These are phyloP conservation scores for Tilletia walkeri DNA, from an alignment of 1,284 basidiomycete genomes.

Conservation along the genomic window DNA sequence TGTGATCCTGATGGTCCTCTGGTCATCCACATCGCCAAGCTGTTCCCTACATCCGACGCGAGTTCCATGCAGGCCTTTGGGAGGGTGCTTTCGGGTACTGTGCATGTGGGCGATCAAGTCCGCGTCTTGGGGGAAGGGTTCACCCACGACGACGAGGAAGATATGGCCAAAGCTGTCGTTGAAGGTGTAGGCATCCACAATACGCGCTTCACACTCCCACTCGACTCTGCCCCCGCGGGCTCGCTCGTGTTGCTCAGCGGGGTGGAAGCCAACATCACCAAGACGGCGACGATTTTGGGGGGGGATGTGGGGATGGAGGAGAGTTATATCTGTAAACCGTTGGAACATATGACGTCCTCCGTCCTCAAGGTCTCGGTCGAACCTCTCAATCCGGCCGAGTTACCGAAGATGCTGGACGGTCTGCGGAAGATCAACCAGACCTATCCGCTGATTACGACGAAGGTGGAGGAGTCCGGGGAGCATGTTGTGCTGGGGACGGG, in stretches of 20 bases:
- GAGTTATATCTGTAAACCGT: conserved; percentile 87
- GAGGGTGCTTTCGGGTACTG: conserved; percentile 85
- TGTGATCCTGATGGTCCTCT: conserved; percentile 83
- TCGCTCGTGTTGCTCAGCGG: conserved; percentile 90
- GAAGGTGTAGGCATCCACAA: conserved; percentile 87
- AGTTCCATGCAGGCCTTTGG: conserved; percentile 94
- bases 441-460: conserved; percentile 88
- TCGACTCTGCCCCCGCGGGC: conserved; percentile 83
- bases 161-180: conserved; percentile 83
- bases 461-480: conserved; percentile 97
- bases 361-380: conserved; percentile 99
- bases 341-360: conserved; percentile 93
- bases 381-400: conserved; percentile 91
- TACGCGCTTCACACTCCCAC: conserved; percentile 86
- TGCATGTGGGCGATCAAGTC: conserved; percentile 75
- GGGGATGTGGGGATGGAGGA: conserved; percentile 59
- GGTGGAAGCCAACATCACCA: conserved; percentile 88
- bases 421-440: conserved; percentile 95
- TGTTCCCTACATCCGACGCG: conserved; percentile 93
- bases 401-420: conserved; percentile 97
- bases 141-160: conserved; percentile 96
- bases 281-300: conserved; percentile 77
- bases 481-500: conserved; percentile 96
- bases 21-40: conserved; percentile 87
- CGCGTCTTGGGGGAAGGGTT: conserved; percentile 98